Evolutionary conservation across 805 yeast genomes (phyloP), one percentile per base, ranked within the genome.

Genomic region (Saccharomycopsis schoenii): DNA sequence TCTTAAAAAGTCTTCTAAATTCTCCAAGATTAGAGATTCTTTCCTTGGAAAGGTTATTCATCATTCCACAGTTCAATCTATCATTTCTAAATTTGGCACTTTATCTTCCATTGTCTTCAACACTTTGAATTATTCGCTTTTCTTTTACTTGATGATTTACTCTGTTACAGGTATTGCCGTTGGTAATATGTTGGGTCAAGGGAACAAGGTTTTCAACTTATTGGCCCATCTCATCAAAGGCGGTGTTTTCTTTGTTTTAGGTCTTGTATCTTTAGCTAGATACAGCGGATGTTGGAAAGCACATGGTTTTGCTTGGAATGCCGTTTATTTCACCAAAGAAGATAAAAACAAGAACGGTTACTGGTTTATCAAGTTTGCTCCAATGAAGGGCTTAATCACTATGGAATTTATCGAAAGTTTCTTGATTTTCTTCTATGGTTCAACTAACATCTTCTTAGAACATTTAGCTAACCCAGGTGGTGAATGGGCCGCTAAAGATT

Each of bases 171-270:
- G 84, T 60, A 68, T 84, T 37, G 89, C 90, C 6, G 84, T 87
- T 5, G 87, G 88, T 54, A 81, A 80, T 59, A 69, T 85, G 50
- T 72, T 91, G 68, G 98, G 96, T 47, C 74, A 81, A 72, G 92
- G 83, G 2, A 69, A 67, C 12, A 76, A 76, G 21, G 85, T 92
- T 14, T 93, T 89, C 75, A 90, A 89, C 67, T 72, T 93, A 58
- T 78, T 93, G 61, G 99, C 99, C 1, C 99, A 93, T 73, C 89
- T 90, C 80, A 93, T 93, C 72, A 93, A 93, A 73, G 99, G 99
- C 63, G 94, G 93, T 29, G 94, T 93, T 1, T 93, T 93, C 70
- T 78, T 90, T 62, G 65, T 78, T 4, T 74, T 88, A 47, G 99
- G 99, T 21, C 63, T 92, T 8, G 70, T 91, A 5, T 81, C 96